phyloP scores from a whole-genome alignment of 768 basidiomycete genomes.

The Lentinula detonsa region DNA sequence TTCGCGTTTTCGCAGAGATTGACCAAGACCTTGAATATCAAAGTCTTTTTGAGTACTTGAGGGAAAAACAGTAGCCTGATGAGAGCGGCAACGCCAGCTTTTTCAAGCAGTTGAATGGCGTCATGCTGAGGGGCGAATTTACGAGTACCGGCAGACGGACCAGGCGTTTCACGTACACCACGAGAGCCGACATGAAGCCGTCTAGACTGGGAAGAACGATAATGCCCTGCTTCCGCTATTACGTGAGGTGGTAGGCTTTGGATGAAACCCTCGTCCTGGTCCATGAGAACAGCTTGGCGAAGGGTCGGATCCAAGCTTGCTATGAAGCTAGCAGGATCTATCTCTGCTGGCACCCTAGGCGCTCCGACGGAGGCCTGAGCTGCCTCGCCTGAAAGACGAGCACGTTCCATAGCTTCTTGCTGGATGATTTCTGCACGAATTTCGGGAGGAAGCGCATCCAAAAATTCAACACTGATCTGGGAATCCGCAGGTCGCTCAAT shows the following conservation, averaged over 20 bases:
- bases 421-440: slow-evolving; percentile 96
- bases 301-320: slow-evolving; percentile 86
- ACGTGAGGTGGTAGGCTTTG: slow-evolving; percentile 79
- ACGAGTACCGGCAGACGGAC: slow-evolving; percentile 25
- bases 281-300: slow-evolving; percentile 85
- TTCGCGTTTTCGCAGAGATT: slow-evolving; percentile 95
- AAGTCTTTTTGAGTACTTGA: slow-evolving; percentile 78
- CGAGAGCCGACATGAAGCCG: slow-evolving; percentile 21
- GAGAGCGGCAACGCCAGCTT: slow-evolving; percentile 79
- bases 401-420: slow-evolving; percentile 83
- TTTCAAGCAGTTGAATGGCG: slow-evolving; percentile 91
- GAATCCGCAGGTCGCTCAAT: slow-evolving; percentile 74
- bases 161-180: slow-evolving; percentile 15
- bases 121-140: slow-evolving; percentile 66
- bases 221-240: slow-evolving; percentile 75
- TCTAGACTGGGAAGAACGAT: slow-evolving; percentile 33
- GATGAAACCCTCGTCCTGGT: slow-evolving; percentile 81
- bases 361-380: slow-evolving; percentile 28
- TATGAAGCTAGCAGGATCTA: slow-evolving; percentile 88
- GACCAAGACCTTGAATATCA: slow-evolving; percentile 84
- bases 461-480: slow-evolving; percentile 90
- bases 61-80: slow-evolving; percentile 96
- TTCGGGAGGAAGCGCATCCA: slow-evolving; percentile 93
- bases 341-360: slow-evolving; percentile 52
- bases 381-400: slow-evolving; percentile 42